A percentile compares a stretch with the other conserved stretches of the same genome.
Conservation (phyloP, 371 early-diverging fungal genomes). For the Vairimorpha ceranae region DNA sequence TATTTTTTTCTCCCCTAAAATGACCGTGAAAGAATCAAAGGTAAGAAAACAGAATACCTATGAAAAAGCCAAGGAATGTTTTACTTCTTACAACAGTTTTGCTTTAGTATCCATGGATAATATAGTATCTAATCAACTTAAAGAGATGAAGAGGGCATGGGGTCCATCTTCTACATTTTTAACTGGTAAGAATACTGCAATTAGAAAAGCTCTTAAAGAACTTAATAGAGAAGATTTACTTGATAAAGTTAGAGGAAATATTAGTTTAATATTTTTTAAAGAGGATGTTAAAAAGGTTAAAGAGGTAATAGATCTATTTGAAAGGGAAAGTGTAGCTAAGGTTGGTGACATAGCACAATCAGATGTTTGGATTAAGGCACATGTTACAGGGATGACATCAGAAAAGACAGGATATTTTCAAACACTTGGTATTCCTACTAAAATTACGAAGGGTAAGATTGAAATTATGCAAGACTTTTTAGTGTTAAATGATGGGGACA, state of each 20-base stretch:
- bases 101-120: slow-evolving; percentile 97
- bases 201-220: slow-evolving; percentile 82
- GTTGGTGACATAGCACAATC: slow-evolving; percentile 88
- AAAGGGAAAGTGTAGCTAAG: slow-evolving; percentile 93
- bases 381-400: slow-evolving; percentile 98
- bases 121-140: slow-evolving; percentile 99
- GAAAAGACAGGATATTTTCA: slow-evolving; percentile 99
- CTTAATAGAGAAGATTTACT: slow-evolving; percentile 76
- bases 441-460: slow-evolving; percentile 99
- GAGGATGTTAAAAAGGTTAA: slow-evolving; percentile 81
- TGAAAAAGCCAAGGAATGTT: slow-evolving; percentile 54
- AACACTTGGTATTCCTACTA: slow-evolving; percentile 97
- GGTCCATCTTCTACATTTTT: slow-evolving; percentile 83
- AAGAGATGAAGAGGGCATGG: slow-evolving; percentile 82
- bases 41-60: slow-evolving; percentile 52
- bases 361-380: slow-evolving; percentile 86
- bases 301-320: slow-evolving; percentile 78
- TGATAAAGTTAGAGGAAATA: slow-evolving; percentile 72
- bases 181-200: slow-evolving; percentile 99
- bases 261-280: slow-evolving; percentile 98
- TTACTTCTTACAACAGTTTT: slow-evolving; percentile 63
- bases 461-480: slow-evolving; percentile 92
- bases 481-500: slow-evolving; percentile 76
- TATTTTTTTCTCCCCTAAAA: slow-evolving; percentile 29
- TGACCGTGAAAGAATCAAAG: slow-evolving; percentile 15